A percentile compares a stretch with the other conserved stretches of the same genome.
These are phyloP conservation scores for Pseudognaphalium luteoalbum DNA, from an alignment of 129 eudicot genomes.

Conservation along the genomic window DNA sequence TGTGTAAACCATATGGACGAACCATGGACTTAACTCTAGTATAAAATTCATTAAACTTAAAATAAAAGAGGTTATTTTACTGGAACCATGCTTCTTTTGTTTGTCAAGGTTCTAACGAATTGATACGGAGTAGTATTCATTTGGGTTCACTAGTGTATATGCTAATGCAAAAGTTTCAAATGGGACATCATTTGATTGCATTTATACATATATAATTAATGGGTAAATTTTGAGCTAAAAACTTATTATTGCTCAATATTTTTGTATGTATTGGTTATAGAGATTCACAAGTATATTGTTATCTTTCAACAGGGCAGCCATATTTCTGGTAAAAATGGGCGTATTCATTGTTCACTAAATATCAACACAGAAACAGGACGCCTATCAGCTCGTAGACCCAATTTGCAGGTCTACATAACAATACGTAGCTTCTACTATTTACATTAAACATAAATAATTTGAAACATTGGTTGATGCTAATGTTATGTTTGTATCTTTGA, in stretches of 20 bases:
- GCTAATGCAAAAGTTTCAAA: background rate
- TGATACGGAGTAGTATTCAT: no score
- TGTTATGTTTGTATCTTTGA: background rate
- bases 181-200: background rate
- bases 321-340: conserved; percentile 82
- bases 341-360: conserved; percentile 91
- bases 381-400: conserved; percentile 93
- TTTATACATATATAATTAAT: no score
- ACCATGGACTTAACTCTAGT: background rate
- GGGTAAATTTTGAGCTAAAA: background rate
- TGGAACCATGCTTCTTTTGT: no score
- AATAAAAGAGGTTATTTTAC: background rate
- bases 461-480: background rate
- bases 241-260: background rate
- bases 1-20: no score
- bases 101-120: no score
- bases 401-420: conserved; percentile 69
- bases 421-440: background rate
- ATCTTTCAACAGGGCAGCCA: conserved; percentile 59
- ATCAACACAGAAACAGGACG: conserved; percentile 98
- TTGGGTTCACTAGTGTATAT: no score
- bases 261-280: background rate
- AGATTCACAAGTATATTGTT: conserved; percentile 17
- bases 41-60: no score
- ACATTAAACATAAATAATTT: background rate